Conservation (phyloP, 2,329 filamentous ascomycete genomes). For the Hypoxylon sp. region DNA sequence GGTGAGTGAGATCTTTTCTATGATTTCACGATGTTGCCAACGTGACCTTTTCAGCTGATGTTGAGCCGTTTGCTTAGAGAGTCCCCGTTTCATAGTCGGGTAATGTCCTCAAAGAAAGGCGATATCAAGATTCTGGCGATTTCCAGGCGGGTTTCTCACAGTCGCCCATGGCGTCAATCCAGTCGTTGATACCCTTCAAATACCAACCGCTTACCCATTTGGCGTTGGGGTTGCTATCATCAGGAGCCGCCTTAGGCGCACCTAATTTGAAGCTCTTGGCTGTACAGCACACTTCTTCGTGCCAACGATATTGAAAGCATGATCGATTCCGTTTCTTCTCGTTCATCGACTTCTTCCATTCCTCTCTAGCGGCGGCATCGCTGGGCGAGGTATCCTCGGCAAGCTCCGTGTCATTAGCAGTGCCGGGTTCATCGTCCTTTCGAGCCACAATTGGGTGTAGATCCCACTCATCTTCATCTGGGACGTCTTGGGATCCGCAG, state of each 20-base stretch:
- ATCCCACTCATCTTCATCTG: constrained; percentile 55
- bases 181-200: constrained; percentile 63
- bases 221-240: constrained; percentile 52
- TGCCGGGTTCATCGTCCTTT: constrained; percentile 50
- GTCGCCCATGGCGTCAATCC: constrained; percentile 62
- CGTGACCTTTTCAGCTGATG: not conserved
- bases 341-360: constrained; percentile 47
- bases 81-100: not conserved
- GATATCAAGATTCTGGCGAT: constrained; percentile 51
- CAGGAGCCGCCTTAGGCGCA: constrained; percentile 54
- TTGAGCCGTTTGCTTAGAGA: not conserved
- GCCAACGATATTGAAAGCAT: constrained; percentile 65
- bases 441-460: constrained; percentile 38
- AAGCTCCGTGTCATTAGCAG: constrained; percentile 48
- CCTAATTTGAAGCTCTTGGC: constrained; percentile 62
- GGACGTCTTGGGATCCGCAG: constrained; percentile 61
- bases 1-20: not conserved
- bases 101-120: not conserved
- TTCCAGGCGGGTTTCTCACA: constrained; percentile 60
- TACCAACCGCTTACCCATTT: constrained; percentile 63
- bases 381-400: constrained; percentile 50
- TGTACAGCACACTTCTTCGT: constrained; percentile 62
- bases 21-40: constrained; percentile 23
- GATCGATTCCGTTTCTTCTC: constrained; percentile 54
- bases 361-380: constrained; percentile 45